phyloP scores from a whole-genome alignment of 257 asterid genomes.

The Nicotiana obtusifolia region DNA sequence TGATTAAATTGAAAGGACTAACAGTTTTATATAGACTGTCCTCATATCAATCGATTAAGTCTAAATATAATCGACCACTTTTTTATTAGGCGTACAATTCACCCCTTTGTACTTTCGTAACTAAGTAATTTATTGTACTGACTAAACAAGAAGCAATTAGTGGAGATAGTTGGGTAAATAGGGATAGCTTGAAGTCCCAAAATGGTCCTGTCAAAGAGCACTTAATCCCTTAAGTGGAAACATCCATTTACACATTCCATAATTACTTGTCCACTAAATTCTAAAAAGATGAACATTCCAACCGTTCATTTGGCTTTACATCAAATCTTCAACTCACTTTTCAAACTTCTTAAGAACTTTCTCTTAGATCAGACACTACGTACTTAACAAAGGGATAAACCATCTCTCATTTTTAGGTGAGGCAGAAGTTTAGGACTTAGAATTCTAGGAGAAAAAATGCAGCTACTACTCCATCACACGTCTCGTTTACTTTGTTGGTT shows the following conservation, averaged over 20 bases:
- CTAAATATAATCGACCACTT: too few species aligned
- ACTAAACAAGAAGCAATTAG: too few species aligned
- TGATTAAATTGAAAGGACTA: too few species aligned
- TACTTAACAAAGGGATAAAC: background rate
- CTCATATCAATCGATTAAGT: too few species aligned
- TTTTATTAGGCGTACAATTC: too few species aligned
- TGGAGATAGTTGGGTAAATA: background rate
- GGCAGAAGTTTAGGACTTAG: background rate
- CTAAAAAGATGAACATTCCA: background rate
- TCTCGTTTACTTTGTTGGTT: background rate
- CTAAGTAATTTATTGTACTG: too few species aligned
- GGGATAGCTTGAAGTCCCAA: background rate
- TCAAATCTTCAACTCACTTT: background rate
- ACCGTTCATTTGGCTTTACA: background rate
- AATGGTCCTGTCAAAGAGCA: background rate
- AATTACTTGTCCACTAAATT: background rate
- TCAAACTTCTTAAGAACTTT: background rate
- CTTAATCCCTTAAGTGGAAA: background rate
- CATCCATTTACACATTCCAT: slow-evolving; percentile 5
- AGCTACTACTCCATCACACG: background rate
- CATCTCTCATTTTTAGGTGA: background rate
- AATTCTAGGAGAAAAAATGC: background rate
- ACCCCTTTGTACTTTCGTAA: too few species aligned
- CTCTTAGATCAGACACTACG: background rate
- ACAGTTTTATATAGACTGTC: too few species aligned